Conservation (phyloP, 176 grass and related monocot genomes). For the sorghum (Sorghum bicolor) region DNA sequence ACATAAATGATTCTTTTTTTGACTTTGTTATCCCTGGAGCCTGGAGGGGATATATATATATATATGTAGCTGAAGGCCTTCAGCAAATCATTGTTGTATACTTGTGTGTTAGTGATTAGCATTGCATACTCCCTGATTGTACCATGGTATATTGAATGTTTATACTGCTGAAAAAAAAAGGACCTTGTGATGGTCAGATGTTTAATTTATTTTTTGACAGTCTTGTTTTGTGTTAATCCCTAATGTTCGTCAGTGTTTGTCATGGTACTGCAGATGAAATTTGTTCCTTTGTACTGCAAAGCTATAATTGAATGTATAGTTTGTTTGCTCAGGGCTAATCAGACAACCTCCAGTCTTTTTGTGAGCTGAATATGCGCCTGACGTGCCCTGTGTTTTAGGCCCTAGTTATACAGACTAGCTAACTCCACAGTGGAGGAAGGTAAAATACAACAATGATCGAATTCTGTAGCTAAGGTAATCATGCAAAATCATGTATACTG, state of each 20-base stretch:
- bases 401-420: not conserved
- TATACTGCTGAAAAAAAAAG: not conserved
- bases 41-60: conserved; percentile 1
- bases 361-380: not conserved
- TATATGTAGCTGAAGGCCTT: conserved; percentile 40
- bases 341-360: not conserved
- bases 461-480: not conserved
- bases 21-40: conserved; percentile 29
- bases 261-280: not conserved
- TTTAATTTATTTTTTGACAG: not conserved
- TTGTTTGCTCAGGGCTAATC: not conserved
- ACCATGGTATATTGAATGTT: conserved; percentile 5
- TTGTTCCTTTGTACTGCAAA: not conserved
- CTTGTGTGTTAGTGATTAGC: conserved; percentile 38
- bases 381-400: not conserved
- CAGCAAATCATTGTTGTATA: conserved; percentile 48
- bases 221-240: not conserved
- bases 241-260: not conserved
- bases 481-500: not conserved
- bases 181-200: not conserved
- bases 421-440: not conserved
- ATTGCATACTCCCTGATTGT: conserved; percentile 36
- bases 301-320: not conserved
- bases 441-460: not conserved
- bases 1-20: conserved; percentile 49